Conservation (phyloP, 1,139 yeast species). For the Pichia sp. region DNA sequence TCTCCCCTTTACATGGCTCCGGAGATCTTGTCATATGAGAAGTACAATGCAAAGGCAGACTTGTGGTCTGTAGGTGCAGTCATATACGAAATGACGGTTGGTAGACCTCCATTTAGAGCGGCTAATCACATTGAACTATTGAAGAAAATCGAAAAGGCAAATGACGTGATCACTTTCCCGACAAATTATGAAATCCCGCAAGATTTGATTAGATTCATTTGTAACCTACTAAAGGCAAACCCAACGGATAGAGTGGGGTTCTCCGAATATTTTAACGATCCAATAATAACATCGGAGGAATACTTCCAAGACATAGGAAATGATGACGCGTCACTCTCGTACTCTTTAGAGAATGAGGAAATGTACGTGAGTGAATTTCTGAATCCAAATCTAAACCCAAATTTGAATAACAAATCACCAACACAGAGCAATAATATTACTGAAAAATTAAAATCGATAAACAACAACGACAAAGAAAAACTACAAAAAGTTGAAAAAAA, state of each 20-base stretch:
- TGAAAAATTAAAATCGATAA: too few relatives aligned
- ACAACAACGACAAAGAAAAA: too few relatives aligned
- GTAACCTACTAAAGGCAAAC: constrained; percentile 69
- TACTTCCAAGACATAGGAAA: constrained; percentile 36
- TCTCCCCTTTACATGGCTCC: constrained; percentile 99
- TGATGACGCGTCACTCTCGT: constrained; percentile 51
- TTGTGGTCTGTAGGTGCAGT: constrained; percentile 98
- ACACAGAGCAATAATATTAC: not conserved
- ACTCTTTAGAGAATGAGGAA: constrained; percentile 66
- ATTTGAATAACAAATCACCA: too few relatives aligned
- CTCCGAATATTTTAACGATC: constrained; percentile 72
- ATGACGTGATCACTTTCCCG: constrained; percentile 75
- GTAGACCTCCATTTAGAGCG: constrained; percentile 93
- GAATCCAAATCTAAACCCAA: too few relatives aligned
- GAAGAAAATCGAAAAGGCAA: constrained; percentile 74
- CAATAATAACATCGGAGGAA: constrained; percentile 38
- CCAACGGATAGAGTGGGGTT: constrained; percentile 87
- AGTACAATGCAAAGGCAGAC: constrained; percentile 95
- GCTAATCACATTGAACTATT: constrained; percentile 84
- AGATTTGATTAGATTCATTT: constrained; percentile 62
- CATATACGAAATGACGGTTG: constrained; percentile 87
- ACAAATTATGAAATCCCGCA: constrained; percentile 50
- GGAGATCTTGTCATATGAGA: constrained; percentile 87
- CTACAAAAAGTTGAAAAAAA: too few relatives aligned
- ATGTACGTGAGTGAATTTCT: constrained; percentile 83